Evolutionary conservation across 148 eudicot genomes (phyloP).

Genomic region (Hydrangea macrophylla): DNA sequence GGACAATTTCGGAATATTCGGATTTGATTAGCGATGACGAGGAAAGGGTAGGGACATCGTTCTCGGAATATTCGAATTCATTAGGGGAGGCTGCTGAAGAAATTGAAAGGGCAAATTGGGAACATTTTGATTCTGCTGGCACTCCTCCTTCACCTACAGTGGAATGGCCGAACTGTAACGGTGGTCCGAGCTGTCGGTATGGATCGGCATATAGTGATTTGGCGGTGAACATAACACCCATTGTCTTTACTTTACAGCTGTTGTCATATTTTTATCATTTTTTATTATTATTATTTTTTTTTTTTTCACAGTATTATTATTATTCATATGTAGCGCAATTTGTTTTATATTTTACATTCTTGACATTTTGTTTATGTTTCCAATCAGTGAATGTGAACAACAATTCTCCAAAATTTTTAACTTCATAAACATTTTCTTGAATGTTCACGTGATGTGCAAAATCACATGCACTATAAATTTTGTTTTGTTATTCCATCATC

Average conservation of each 20-base stretch:
- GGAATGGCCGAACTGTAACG: not conserved
- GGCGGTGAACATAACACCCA: not conserved
- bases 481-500: no score
- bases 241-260: constrained; percentile 12
- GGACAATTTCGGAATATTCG: constrained; percentile 8
- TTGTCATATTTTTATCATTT: constrained; percentile 3
- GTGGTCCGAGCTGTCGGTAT: constrained; percentile 13
- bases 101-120: constrained; percentile 14
- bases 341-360: not conserved
- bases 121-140: not conserved
- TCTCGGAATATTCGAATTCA: constrained; percentile 23
- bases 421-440: not conserved
- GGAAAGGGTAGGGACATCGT: constrained; percentile 17
- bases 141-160: not conserved
- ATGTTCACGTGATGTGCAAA: no score
- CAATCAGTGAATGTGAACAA: constrained; percentile 19
- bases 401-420: constrained; percentile 12
- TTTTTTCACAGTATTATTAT: constrained; percentile 4
- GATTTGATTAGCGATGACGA: not conserved
- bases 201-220: not conserved
- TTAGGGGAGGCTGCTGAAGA: constrained; percentile 6
- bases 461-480: no score
- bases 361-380: constrained; percentile 7
- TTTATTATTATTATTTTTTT: not conserved
- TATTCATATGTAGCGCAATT: not conserved